Base-by-base conservation (phyloP, 1,139 yeast genomes). In the Suhomyces anneliseae region DNA sequence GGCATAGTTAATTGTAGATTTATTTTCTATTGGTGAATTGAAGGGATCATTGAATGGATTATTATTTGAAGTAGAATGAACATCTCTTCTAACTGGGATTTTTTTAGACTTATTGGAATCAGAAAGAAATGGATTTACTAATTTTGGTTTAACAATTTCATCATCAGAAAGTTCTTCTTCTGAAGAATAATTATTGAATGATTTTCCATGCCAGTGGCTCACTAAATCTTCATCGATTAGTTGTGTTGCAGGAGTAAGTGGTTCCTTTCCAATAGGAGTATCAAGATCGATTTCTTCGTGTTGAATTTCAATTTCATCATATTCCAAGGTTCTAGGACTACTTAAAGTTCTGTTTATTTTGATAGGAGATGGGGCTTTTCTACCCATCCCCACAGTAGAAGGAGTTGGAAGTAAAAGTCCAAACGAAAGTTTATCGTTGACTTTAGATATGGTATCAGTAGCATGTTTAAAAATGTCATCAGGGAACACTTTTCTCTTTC, bases 341-440 rank as follows among this genome's bases (percentile, higher is more conserved):
- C 12, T 12, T 11, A 36, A 15, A 24, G 46, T 8, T 24, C 37
- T 24, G 5, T 43, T 44, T 19, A 36, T 31, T 19, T 46, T 46
- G 7, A 27, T 26, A 2, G 47, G 27, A 9, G 40, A 4, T 24
- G 45, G 49, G 6, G 48, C 41, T 43, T 54, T 60, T 45, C 78
- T 60, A 19, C 24, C 24, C 24, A 19, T 19, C 24, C 78, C 78
- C 6, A 72, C 65, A 0, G 73, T 70, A 0, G 76, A 69, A 3
- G 76, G 77, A n/a, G 70, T 65, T 2, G 79, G 78, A 42, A 73
- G 59, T 35, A 73, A 57, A 34, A 65, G 54, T 6, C 72, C 71
- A 51, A 69, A 64, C 27, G 66, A 47, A 35, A 52, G 48, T 35
- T 44, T 41, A 14, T 46, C 50, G 27, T 43, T 49, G 31, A 45